These are phyloP conservation scores for Anacardium occidentale DNA, from an alignment of 345 rosid genomes.

Conservation along the genomic window DNA sequence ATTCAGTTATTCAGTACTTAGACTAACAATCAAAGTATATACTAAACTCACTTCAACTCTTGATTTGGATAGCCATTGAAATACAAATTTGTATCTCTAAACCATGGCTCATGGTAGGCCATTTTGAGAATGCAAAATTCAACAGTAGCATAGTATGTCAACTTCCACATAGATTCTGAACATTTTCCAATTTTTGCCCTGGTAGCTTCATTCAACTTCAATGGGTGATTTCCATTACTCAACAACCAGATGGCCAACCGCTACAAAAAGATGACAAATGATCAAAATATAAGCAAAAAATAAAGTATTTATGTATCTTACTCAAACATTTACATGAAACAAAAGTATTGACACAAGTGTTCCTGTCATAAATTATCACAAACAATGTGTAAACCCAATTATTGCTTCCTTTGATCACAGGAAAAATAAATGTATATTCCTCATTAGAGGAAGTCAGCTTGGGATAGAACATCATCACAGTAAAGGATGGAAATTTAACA, in stretches of 20 bases:
- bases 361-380: neutral
- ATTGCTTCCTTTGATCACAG: conserved; percentile 1
- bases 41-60: conserved; percentile 68
- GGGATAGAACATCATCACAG: neutral
- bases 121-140: conserved; percentile 60
- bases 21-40: conserved; percentile 12
- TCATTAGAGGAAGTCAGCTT: neutral
- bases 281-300: conserved; percentile 10
- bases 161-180: conserved; percentile 91
- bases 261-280: conserved; percentile 37
- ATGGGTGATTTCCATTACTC: conserved; percentile 34
- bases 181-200: conserved; percentile 60
- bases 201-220: conserved; percentile 50
- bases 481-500: neutral
- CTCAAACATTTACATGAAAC: neutral
- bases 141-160: conserved; percentile 63
- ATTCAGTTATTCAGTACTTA: neutral
- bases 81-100: conserved; percentile 51
- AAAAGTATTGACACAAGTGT: neutral
- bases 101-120: conserved; percentile 69
- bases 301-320: neutral
- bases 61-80: conserved; percentile 90
- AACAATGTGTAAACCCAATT: conserved; percentile 1
- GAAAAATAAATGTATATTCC: too few species aligned
- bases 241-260: conserved; percentile 65